Evolutionary conservation across 116 monocot genomes (phyloP).

Genomic region (Phalaenopsis hybrid): DNA sequence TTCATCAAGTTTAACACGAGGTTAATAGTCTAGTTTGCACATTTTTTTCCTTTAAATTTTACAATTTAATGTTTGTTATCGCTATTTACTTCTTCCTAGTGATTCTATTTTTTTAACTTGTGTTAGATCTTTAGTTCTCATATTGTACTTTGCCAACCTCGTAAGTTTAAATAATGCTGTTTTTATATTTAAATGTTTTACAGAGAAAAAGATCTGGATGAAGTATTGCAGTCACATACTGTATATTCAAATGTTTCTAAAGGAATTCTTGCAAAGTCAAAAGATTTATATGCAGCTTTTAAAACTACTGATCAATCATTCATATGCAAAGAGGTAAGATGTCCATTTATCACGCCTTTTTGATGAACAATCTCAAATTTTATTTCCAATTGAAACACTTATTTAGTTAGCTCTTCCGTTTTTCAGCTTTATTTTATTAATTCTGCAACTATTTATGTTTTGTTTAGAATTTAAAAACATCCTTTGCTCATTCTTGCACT

Average conservation of each 20-base stretch:
- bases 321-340: slow-evolving; percentile 72
- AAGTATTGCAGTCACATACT: slow-evolving; percentile 79
- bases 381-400: neutral
- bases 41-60: neutral
- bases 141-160: neutral
- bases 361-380: neutral
- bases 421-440: neutral
- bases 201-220: slow-evolving; percentile 86
- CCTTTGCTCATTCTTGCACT: neutral
- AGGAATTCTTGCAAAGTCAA: slow-evolving; percentile 80
- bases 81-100: neutral
- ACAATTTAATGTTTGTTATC: neutral
- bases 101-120: neutral
- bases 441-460: neutral
- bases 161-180: neutral
- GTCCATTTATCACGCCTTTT: neutral
- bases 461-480: neutral
- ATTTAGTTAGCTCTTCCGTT: neutral
- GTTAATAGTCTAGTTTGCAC: neutral
- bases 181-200: slow-evolving; percentile 9
- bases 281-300: slow-evolving; percentile 64
- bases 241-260: slow-evolving; percentile 86
- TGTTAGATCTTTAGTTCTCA: neutral
- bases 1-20: neutral
- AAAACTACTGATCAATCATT: slow-evolving; percentile 62